These are phyloP conservation scores for Pichia manshurica DNA, from an alignment of 805 yeast genomes.

Conservation along the genomic window DNA sequence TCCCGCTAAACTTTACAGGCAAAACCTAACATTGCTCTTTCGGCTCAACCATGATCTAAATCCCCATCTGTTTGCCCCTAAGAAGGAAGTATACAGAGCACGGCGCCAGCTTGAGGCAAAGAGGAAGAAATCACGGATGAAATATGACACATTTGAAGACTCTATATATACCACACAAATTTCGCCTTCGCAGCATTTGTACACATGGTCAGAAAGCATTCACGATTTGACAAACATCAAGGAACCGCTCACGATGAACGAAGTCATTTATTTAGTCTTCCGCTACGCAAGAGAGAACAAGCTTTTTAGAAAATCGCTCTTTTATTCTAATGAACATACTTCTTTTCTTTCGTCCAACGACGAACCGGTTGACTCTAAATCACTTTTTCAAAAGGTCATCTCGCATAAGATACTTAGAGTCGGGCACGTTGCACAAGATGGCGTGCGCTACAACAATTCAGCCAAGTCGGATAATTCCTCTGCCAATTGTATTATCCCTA, in stretches of 20 bases:
- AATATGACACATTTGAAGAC: neutral
- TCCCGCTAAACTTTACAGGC: no score
- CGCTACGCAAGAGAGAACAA: conserved; percentile 55
- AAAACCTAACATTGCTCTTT: neutral
- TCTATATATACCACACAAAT: neutral
- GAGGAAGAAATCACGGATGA: neutral
- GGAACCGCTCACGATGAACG: conserved; percentile 52
- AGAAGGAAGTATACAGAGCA: neutral
- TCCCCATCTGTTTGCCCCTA: neutral
- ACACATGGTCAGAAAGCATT: neutral
- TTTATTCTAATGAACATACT: neutral
- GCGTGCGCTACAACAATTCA: neutral
- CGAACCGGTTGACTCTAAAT: neutral
- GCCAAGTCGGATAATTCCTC: neutral
- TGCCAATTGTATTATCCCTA: neutral
- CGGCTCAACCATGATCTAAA: neutral
- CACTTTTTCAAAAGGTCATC: neutral
- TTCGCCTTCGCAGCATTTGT: neutral
- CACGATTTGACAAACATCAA: conserved; percentile 8
- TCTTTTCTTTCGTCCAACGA: neutral
- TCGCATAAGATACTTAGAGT: neutral
- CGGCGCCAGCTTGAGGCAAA: neutral
- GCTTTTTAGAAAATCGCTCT: conserved; percentile 33
- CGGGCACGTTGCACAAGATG: neutral
- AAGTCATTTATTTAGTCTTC: conserved; percentile 68